Percentiles rank a stretch among this genome's conserved stretches.
These are phyloP conservation scores for Rhodofomes roseus DNA, from an alignment of 1,284 basidiomycete species.

Conservation along the genomic window DNA sequence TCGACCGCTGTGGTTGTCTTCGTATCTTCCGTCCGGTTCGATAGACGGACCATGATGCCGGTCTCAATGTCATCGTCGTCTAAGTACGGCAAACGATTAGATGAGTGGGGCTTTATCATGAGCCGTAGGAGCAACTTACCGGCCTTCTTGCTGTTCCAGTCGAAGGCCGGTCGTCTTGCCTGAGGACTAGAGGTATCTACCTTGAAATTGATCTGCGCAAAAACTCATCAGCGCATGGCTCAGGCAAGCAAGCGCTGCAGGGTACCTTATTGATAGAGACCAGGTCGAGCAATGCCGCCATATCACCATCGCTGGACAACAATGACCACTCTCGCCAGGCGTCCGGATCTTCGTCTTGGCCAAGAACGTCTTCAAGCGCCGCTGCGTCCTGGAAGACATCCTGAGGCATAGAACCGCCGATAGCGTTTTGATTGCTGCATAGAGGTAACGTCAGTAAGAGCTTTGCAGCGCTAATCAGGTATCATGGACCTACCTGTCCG, in stretches of 20 bases:
- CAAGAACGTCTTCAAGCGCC: slow-evolving; percentile 51
- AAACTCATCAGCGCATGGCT: too few relatives aligned
- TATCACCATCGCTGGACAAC: slow-evolving; percentile 69
- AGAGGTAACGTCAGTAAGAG: background rate
- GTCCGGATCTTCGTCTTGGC: slow-evolving; percentile 34
- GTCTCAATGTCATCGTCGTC: slow-evolving; percentile 81
- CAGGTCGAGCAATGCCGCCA: slow-evolving; percentile 65
- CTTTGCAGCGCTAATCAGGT: background rate
- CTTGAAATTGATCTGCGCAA: slow-evolving; percentile 59
- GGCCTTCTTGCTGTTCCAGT: slow-evolving; percentile 85
- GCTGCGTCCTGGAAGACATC: slow-evolving; percentile 70
- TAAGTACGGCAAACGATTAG: slow-evolving; percentile 30
- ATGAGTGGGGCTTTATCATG: too few relatives aligned
- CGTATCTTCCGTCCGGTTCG: slow-evolving; percentile 12
- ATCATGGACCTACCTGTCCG: slow-evolving; percentile 47
- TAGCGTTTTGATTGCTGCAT: slow-evolving; percentile 59
- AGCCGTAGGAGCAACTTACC: too few relatives aligned
- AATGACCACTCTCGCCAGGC: slow-evolving; percentile 71
- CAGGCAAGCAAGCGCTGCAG: too few relatives aligned
- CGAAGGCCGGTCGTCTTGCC: slow-evolving; percentile 48
- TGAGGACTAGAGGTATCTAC: slow-evolving; percentile 62
- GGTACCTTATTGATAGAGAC: slow-evolving; percentile 65
- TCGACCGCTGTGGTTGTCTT: slow-evolving; percentile 8
- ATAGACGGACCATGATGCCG: slow-evolving; percentile 47
- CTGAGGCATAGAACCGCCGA: slow-evolving; percentile 59